Evolutionary conservation across 129 eudicot species (phyloP), one percentile per base, ranked within the genome.

Genomic region (Tagetes patula): DNA sequence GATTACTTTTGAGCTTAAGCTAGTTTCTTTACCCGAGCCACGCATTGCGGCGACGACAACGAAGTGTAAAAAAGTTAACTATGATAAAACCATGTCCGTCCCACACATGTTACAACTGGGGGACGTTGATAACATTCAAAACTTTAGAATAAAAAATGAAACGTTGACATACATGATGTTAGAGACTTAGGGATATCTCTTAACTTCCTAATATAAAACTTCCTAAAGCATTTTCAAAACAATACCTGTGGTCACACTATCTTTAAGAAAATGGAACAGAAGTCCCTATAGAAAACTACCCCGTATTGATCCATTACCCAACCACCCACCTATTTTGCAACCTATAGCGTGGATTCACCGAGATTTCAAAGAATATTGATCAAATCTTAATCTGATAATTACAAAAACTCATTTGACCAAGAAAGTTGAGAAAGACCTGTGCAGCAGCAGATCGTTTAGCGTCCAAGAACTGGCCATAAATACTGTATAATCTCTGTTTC

Each of bases 381-480:
- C 65, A 13, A 41, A 66, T 30, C 46, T 13, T n/a, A n/a, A 66
- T 58, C 42, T 34, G 37, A 41, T 13, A 75, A 10, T 32, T 30
- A 60, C 36, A 36, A 30, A 31, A 72, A 58, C 56, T 32, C 52
- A 34, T n/a, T 13, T 34, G 59, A 37, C 48, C 43, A 33, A 60
- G 36, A 10, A 59, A 45, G 66, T 14, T 58, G 67, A 72, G 77
- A 79, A 73, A 81, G 67, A 91, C 98, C 96, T 87, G 96, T 49
- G 91, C 79, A 72, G 91, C 79, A 55, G 74, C 76, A 49, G 98
- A 93, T 86, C 79, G 79, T 80, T 94, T 94, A 8, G 96, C 82
- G 27, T 90, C 96, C 82, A 94, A 81, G 72, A 94, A 94, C 69
- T 94, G 96, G 82, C 81, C 82, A 78, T 94, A 94, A 60, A 94